Evolutionary conservation across 805 yeast species (phyloP), one percentile per base, ranked within the genome.

Genomic region (Candida chauliodis): DNA sequence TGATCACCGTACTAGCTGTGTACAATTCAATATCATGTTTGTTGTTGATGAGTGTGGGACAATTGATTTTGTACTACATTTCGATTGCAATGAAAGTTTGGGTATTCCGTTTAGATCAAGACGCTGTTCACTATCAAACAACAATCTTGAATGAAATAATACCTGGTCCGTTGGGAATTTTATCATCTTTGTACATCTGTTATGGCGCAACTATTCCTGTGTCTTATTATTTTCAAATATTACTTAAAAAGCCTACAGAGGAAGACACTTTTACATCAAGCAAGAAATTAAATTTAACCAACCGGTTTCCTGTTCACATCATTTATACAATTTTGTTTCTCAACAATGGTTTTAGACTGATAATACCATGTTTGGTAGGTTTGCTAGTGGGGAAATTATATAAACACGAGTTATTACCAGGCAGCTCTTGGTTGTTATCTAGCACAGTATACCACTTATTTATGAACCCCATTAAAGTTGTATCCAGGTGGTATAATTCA

Each of bases 11-110:
- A 28, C 58, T 73, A 25, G 66, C 66, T 18, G 11, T 70, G 2
- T 81, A 79, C 59, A 79, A 79, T 42, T 55, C 73, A 1, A 43
- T 69, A 4, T 48, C 60, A 7, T 54, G 71, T 4, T 55, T 67
- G 9, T 26, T 66, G 1, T 39, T 69, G 25, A 65, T 71, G 57
- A 61, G 68, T 34, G 21, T 76, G 13, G 78, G 76, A 43, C 73
- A 69, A 40, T 43, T 63, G 30, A 23, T 45, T n/a, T 28, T 42
- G 20, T 51, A 44, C 33, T 52, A 36, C 16, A 13, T 34, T 13
- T 34, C 30, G 10, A 41, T 40, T 23, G 25, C 37, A 3, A 14
- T 40, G 3, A 43, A 41, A 27, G 36, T 37, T 24, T 23, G 34
- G 24, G 13, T 44, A 14, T 31, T 43, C 10, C 16, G 30, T 13